A percentile compares a stretch with the other conserved stretches of the same genome.
Conservation (phyloP, 1,284 basidiomycete genomes). For the Cystobasidium sp. region DNA sequence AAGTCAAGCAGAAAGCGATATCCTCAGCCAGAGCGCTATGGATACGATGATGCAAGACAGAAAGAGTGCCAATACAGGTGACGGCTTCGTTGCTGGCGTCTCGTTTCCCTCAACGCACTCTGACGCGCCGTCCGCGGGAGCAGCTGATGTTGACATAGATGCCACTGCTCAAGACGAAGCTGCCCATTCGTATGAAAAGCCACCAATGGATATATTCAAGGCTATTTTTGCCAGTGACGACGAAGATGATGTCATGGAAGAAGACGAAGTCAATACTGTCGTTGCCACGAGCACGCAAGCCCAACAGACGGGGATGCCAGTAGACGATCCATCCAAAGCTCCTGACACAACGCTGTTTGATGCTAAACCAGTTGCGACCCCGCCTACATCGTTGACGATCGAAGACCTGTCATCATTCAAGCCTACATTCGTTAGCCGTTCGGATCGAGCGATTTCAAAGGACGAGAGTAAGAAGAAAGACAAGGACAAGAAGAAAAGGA, state of each 20-base stretch:
- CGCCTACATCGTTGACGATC: conserved; percentile 30
- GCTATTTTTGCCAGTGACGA: conserved; percentile 59
- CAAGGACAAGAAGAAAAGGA: conserved; percentile 58
- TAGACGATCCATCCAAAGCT: conserved; percentile 26
- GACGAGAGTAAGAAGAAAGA: conserved; percentile 49
- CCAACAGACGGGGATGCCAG: conserved; percentile 1
- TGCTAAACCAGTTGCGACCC: neutral
- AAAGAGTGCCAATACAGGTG: neutral
- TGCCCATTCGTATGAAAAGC: conserved; percentile 76
- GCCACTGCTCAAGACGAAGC: neutral
- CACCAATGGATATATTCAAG: conserved; percentile 90
- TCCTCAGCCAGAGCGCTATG: conserved; percentile 47
- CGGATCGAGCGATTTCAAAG: conserved; percentile 34
- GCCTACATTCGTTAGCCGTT: conserved; percentile 68
- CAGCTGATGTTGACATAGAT: neutral
- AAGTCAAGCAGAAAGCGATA: conserved; percentile 41
- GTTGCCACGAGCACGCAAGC: neutral
- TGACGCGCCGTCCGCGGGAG: neutral
- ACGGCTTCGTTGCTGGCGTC: conserved; percentile 15
- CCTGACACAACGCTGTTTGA: conserved; percentile 33
- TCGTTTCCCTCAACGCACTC: neutral
- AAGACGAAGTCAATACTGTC: conserved; percentile 48
- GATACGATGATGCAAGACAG: conserved; percentile 47
- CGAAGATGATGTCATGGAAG: conserved; percentile 55
- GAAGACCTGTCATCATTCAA: conserved; percentile 64